These are phyloP conservation scores for Vitis cinerea DNA, from an alignment of 164 flowering plant genomes.

Conservation along the genomic window DNA sequence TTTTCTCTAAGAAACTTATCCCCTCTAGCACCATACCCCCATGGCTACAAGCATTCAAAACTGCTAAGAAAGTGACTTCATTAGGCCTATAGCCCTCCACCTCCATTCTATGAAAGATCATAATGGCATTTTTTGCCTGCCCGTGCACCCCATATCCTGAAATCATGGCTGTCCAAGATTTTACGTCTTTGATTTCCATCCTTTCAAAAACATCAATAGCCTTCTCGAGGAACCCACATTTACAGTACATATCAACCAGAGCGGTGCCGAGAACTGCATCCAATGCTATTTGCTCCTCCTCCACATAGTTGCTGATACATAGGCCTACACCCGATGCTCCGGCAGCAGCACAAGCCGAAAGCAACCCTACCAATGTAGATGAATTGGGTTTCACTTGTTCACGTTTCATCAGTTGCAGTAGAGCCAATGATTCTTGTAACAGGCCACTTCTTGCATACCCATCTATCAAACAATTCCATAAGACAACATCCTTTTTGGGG, in stretches of 20 bases:
- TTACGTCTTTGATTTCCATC: slow-evolving; percentile 40
- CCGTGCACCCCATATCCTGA: slow-evolving; percentile 46
- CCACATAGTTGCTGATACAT: slow-evolving; percentile 24
- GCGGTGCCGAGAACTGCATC: slow-evolving; percentile 47
- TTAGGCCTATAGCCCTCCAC: slow-evolving; percentile 36
- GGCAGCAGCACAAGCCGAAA: slow-evolving; percentile 39
- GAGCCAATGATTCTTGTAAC: slow-evolving; percentile 29
- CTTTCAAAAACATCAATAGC: slow-evolving; percentile 38
- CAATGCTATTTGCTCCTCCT: slow-evolving; percentile 24
- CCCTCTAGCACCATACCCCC: slow-evolving; percentile 55
- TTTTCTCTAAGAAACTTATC: slow-evolving; percentile 31
- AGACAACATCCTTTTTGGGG: slow-evolving; percentile 33
- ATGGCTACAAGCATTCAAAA: slow-evolving; percentile 50
- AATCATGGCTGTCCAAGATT: slow-evolving; percentile 54
- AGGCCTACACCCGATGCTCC: slow-evolving; percentile 28
- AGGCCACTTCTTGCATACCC: slow-evolving; percentile 40
- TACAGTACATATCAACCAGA: slow-evolving; percentile 44
- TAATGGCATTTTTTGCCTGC: slow-evolving; percentile 31
- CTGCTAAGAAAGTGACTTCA: slow-evolving; percentile 43
- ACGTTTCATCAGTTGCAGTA: slow-evolving; percentile 30
- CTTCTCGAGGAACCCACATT: slow-evolving; percentile 38
- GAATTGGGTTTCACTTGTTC: slow-evolving; percentile 39
- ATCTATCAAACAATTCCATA: slow-evolving; percentile 51
- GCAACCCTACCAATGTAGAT: slow-evolving; percentile 44
- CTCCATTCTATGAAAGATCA: slow-evolving; percentile 36